These are phyloP conservation scores for Citrullus mucosospermus DNA, from an alignment of 306 rosid species.

Conservation along the genomic window DNA sequence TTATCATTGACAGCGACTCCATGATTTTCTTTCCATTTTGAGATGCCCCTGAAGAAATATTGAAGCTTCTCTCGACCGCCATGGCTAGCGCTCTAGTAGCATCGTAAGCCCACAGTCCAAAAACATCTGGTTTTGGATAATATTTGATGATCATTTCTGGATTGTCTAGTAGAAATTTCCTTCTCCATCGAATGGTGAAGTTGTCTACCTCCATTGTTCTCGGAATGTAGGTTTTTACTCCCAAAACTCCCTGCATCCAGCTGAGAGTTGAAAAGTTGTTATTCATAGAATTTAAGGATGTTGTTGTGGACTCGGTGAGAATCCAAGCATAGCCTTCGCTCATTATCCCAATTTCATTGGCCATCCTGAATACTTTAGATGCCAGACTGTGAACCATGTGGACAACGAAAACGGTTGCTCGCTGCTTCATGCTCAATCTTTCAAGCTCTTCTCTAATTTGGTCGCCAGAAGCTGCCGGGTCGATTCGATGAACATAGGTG, in stretches of 20 bases:
- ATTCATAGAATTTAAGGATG: neutral
- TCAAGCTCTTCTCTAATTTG: slow-evolving; percentile 9
- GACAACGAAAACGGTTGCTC: slow-evolving; percentile 19
- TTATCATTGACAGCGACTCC: slow-evolving; percentile 13
- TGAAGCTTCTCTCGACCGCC: slow-evolving; percentile 22
- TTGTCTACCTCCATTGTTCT: neutral
- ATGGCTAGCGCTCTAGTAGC: slow-evolving; percentile 39
- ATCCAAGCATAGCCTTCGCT: slow-evolving; percentile 35
- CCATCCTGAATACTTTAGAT: slow-evolving; percentile 13
- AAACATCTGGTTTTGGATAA: slow-evolving; percentile 2
- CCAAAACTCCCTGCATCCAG: slow-evolving; percentile 23
- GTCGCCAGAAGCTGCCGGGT: neutral
- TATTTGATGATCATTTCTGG: neutral
- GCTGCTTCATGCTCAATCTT: slow-evolving; percentile 13
- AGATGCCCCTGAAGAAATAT: slow-evolving; percentile 5
- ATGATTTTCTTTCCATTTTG: slow-evolving; percentile 23
- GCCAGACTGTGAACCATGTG: slow-evolving; percentile 11
- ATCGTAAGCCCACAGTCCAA: slow-evolving; percentile 59
- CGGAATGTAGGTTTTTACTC: slow-evolving; percentile 10
- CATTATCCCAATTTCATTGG: slow-evolving; percentile 28
- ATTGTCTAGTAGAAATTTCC: neutral
- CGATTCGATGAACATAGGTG: neutral
- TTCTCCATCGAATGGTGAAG: neutral
- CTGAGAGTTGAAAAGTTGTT: neutral
- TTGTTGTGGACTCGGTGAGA: slow-evolving; percentile 10